Conservation (phyloP, 1,284 basidiomycete genomes). For the Stereum hirsutum region DNA sequence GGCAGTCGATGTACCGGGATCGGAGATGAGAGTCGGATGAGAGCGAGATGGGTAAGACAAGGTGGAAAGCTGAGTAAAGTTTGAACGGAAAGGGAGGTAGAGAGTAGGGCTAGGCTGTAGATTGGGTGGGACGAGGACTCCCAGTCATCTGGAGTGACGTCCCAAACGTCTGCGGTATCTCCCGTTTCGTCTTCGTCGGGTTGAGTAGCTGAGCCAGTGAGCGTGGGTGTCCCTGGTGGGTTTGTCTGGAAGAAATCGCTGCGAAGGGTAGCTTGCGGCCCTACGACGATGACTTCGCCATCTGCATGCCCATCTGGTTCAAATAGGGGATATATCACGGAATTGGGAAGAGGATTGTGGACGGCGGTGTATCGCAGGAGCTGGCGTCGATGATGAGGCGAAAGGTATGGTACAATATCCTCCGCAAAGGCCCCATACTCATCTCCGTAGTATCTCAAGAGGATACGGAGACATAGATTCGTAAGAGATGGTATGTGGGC, state of each 20-base stretch:
- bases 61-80: conserved; percentile 42
- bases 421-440: conserved; percentile 20
- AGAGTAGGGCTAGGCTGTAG: conserved; percentile 23
- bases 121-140: conserved; percentile 10
- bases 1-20: conserved; percentile 48
- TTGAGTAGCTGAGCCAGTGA: too few relatives aligned
- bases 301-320: conserved; percentile 40
- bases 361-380: conserved; percentile 48
- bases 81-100: conserved; percentile 21
- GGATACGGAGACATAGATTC: conserved; percentile 28
- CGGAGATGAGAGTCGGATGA: conserved; percentile 34
- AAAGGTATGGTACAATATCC: conserved; percentile 39
- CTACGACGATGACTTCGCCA: conserved; percentile 54
- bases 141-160: conserved; percentile 5
- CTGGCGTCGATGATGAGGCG: conserved; percentile 44
- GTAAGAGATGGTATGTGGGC: conserved; percentile 33
- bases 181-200: conserved; percentile 12
- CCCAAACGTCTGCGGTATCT: conserved; percentile 2
- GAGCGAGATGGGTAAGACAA: conserved; percentile 46
- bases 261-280: conserved; percentile 35
- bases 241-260: conserved; percentile 31
- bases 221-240: too few relatives aligned
- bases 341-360: conserved; percentile 38
- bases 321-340: conserved; percentile 38
- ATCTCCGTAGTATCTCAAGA: conserved; percentile 19